phyloP scores from a whole-genome alignment of 768 basidiomycete genomes.

The Agaricus subrufescens region DNA sequence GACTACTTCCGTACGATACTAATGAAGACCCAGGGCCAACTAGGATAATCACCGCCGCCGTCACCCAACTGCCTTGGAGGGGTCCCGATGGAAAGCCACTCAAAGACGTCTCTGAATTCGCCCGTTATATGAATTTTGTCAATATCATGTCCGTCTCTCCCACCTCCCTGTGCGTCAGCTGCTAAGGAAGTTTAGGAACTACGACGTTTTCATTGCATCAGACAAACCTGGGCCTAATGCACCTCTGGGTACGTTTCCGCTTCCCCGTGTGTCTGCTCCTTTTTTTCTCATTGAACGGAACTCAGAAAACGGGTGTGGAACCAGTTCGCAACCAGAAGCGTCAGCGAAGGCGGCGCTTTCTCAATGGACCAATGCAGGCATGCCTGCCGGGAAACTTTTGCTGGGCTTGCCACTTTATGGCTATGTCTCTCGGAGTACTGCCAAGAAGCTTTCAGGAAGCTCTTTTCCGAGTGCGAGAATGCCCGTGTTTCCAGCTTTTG shows the following conservation, averaged over 20 bases:
- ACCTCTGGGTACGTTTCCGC: slow-evolving; percentile 40
- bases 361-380: slow-evolving; percentile 63
- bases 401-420: slow-evolving; percentile 70
- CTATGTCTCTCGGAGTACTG: slow-evolving; percentile 48
- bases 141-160: slow-evolving; percentile 50
- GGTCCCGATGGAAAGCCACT: slow-evolving; percentile 56
- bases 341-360: slow-evolving; percentile 58
- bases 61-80: slow-evolving; percentile 62
- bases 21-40: slow-evolving; percentile 26
- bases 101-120: slow-evolving; percentile 60
- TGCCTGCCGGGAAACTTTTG: slow-evolving; percentile 63
- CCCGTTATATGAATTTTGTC: slow-evolving; percentile 55
- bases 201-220: slow-evolving; percentile 64
- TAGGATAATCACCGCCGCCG: slow-evolving; percentile 66
- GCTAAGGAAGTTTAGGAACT: slow-evolving; percentile 49
- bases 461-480: slow-evolving; percentile 8
- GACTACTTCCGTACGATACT: not conserved
- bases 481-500: slow-evolving; percentile 25
- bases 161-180: slow-evolving; percentile 6
- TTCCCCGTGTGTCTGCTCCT: not conserved
- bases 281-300: not conserved
- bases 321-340: slow-evolving; percentile 54
- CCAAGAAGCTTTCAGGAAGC: slow-evolving; percentile 26
- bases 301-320: slow-evolving; percentile 51
- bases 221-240: slow-evolving; percentile 71